These are phyloP conservation scores for Quercus phellos DNA, from an alignment of 331 rosid species.

Conservation along the genomic window DNA sequence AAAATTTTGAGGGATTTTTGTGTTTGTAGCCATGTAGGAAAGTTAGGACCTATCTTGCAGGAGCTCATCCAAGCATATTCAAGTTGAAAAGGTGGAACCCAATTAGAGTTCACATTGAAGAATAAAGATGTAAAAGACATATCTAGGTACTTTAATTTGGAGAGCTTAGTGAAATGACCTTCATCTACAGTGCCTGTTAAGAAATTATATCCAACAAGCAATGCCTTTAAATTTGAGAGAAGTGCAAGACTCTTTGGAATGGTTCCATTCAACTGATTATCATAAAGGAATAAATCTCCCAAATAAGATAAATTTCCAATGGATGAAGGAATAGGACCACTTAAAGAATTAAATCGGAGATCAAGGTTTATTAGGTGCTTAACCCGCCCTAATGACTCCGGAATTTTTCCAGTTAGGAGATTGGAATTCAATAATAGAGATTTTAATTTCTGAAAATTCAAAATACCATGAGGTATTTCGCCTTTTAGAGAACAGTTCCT, in stretches of 20 bases:
- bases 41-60: background rate
- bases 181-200: conserved; percentile 19
- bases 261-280: conserved; percentile 23
- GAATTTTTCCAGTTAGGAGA: conserved; percentile 22
- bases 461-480: conserved; percentile 12
- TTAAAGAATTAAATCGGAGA: conserved; percentile 20
- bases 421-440: conserved; percentile 10
- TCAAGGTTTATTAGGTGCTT: conserved; percentile 22
- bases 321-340: conserved; percentile 21
- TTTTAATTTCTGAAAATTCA: conserved; percentile 7
- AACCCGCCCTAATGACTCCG: conserved; percentile 18
- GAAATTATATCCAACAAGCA: conserved; percentile 25
- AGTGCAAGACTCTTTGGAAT: conserved; percentile 18
- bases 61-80: background rate
- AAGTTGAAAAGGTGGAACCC: background rate
- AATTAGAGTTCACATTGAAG: background rate
- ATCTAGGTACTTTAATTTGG: background rate
- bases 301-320: conserved; percentile 30
- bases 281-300: conserved; percentile 16
- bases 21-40: background rate
- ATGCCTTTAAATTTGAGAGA: conserved; percentile 13
- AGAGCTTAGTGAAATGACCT: conserved; percentile 1
- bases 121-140: background rate
- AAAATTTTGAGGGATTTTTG: background rate
- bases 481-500: conserved; percentile 7